These are phyloP conservation scores for Symbiodinium pilosum DNA, from an alignment of 73 alveolate species.

Conservation along the genomic window DNA sequence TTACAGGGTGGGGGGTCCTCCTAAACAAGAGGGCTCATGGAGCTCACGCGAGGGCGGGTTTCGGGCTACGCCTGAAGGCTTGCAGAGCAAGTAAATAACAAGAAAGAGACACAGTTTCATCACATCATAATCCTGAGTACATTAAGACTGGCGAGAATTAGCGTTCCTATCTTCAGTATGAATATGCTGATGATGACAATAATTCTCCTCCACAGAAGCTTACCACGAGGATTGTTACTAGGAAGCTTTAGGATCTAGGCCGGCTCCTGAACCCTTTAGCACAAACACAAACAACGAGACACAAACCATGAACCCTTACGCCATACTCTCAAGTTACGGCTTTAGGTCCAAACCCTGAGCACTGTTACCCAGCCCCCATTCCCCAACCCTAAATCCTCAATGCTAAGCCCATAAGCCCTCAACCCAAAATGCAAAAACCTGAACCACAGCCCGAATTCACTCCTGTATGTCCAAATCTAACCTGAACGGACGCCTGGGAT, in stretches of 20 bases:
- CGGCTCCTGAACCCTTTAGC: neutral
- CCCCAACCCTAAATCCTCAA: neutral
- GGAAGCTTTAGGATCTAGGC: no score
- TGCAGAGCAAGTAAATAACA: no score
- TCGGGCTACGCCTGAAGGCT: neutral
- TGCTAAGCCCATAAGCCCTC: neutral
- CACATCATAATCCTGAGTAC: no score
- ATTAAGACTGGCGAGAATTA: no score
- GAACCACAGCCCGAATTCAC: neutral
- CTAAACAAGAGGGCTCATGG: neutral
- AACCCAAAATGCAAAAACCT: no score
- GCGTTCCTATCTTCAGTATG: no score
- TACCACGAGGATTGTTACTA: no score
- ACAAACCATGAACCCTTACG: neutral
- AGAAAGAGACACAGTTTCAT: no score
- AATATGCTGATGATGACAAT: no score
- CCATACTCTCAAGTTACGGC: neutral
- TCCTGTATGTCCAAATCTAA: neutral
- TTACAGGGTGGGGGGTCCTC: neutral
- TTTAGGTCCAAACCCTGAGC: neutral
- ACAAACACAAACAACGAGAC: neutral
- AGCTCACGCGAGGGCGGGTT: neutral
- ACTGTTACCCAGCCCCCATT: neutral
- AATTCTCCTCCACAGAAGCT: no score
- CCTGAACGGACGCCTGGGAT: neutral